Evolutionary conservation across 495 filamentous ascomycete genomes (phyloP).

Genomic region (Aspergillus bridgeri): DNA sequence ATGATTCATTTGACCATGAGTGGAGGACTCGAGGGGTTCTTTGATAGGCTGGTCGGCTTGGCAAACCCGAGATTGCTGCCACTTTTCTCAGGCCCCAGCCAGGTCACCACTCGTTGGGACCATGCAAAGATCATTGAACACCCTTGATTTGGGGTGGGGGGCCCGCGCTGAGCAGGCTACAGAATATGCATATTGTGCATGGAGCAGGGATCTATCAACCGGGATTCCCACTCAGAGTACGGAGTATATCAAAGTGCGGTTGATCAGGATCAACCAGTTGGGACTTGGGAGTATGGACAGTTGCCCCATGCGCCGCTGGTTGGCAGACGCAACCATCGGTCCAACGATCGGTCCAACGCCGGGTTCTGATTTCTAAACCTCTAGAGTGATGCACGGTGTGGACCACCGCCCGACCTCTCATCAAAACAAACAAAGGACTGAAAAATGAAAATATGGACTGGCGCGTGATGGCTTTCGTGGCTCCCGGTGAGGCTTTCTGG

Average conservation of each 20-base stretch:
- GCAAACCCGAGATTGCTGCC: not conserved
- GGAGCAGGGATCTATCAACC: not conserved
- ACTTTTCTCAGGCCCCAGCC: not conserved
- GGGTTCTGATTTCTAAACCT: not conserved
- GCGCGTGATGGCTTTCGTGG: slow-evolving; percentile 19
- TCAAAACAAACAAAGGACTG: not conserved
- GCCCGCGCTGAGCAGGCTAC: no score
- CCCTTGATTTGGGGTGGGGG: not conserved
- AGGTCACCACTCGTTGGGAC: not conserved
- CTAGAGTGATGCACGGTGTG: not conserved
- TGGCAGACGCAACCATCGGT: not conserved
- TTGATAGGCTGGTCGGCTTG: not conserved
- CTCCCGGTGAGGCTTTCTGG: slow-evolving; percentile 21
- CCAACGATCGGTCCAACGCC: not conserved
- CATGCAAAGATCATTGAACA: not conserved
- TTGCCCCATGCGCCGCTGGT: not conserved
- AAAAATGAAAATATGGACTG: slow-evolving; percentile 14
- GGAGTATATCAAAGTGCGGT: not conserved
- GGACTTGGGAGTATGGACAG: not conserved
- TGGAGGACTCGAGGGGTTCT: not conserved
- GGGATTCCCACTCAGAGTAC: not conserved
- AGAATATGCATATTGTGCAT: no score
- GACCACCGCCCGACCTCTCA: not conserved
- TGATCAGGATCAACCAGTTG: not conserved
- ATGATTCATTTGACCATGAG: not conserved